A percentile compares a stretch with the other conserved stretches of the same genome.
Evolutionary conservation across 371 early-diverging fungal species (phyloP).

Genomic region (Lichtheimia corymbifera): DNA sequence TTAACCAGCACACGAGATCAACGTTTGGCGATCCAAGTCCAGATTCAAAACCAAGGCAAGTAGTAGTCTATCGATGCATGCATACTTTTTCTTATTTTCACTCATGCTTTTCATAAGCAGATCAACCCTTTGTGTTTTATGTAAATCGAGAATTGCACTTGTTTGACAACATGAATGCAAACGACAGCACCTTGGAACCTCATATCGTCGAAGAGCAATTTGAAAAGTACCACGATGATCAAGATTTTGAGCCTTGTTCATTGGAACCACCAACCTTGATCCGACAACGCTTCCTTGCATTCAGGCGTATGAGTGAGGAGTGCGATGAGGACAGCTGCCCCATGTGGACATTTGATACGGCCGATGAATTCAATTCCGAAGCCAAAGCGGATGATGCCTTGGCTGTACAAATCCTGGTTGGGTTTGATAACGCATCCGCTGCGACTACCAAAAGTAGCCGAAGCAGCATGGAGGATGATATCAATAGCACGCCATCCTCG

Average conservation of each 20-base stretch:
- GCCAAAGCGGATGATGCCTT: background rate
- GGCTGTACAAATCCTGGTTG: slow-evolving; percentile 7
- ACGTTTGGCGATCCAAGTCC: slow-evolving; percentile 9
- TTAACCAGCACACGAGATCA: slow-evolving; percentile 6
- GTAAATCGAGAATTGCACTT: slow-evolving; percentile 9
- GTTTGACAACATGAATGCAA: slow-evolving; percentile 10
- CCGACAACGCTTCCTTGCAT: slow-evolving; percentile 5
- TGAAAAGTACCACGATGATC: slow-evolving; percentile 1
- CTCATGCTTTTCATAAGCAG: background rate
- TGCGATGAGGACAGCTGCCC: slow-evolving; percentile 7
- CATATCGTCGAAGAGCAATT: slow-evolving; percentile 2
- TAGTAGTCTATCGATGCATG: too few relatives aligned
- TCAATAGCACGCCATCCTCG: too few relatives aligned
- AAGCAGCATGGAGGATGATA: background rate
- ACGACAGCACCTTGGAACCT: background rate
- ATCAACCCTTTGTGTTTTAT: slow-evolving; percentile 5
- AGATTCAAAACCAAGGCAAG: slow-evolving; percentile 13
- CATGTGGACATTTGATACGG: slow-evolving; percentile 8
- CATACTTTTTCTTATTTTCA: too few relatives aligned
- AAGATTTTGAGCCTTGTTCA: background rate
- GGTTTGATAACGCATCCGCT: background rate
- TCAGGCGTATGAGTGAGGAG: background rate
- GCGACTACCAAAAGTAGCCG: background rate
- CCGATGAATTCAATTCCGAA: slow-evolving; percentile 4
- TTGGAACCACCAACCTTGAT: background rate